Percentiles rank a stretch among this genome's conserved stretches.
These are phyloP conservation scores for Syncephalastrum monosporum DNA, from an alignment of 371 early-diverging fungal species.

Conservation along the genomic window DNA sequence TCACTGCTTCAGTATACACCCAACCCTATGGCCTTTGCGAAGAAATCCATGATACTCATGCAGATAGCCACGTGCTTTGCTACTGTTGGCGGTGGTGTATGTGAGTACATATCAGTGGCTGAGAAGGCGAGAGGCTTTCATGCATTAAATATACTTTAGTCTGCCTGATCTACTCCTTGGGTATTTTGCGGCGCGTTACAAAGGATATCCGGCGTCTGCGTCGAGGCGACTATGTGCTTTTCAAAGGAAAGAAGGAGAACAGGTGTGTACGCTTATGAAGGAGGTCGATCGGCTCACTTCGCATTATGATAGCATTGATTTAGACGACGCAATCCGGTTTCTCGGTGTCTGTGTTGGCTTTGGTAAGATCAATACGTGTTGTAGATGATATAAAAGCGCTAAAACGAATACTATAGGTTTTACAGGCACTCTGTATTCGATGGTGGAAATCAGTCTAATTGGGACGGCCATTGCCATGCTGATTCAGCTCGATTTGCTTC, in stretches of 20 bases:
- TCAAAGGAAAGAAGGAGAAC: conserved; percentile 48
- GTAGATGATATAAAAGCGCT: no score
- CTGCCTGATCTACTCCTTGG: conserved; percentile 38
- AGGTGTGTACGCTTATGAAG: conserved; percentile 18
- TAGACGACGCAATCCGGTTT: conserved; percentile 51
- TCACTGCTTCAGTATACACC: conserved; percentile 35
- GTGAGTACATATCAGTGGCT: conserved; percentile 16
- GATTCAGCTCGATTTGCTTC: conserved; percentile 30
- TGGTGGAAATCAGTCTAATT: conserved; percentile 39
- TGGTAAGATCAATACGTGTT: conserved; percentile 15
- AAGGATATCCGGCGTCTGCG: conserved; percentile 43
- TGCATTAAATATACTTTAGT: conserved; percentile 16
- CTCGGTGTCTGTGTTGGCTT: conserved; percentile 49
- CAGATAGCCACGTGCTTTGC: conserved; percentile 36
- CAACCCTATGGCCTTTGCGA: conserved; percentile 37
- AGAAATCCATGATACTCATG: conserved; percentile 31
- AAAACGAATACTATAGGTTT: conserved; percentile 22
- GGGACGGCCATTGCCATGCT: conserved; percentile 30
- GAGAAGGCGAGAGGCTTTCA: neutral
- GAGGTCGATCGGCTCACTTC: neutral
- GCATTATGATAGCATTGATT: conserved; percentile 27
- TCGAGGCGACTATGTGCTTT: conserved; percentile 42
- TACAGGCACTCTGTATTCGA: conserved; percentile 46
- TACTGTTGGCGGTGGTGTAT: conserved; percentile 40
- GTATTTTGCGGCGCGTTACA: conserved; percentile 43